phyloP scores from a whole-genome alignment of 1,284 basidiomycete genomes.

The Marasmius sp. region DNA sequence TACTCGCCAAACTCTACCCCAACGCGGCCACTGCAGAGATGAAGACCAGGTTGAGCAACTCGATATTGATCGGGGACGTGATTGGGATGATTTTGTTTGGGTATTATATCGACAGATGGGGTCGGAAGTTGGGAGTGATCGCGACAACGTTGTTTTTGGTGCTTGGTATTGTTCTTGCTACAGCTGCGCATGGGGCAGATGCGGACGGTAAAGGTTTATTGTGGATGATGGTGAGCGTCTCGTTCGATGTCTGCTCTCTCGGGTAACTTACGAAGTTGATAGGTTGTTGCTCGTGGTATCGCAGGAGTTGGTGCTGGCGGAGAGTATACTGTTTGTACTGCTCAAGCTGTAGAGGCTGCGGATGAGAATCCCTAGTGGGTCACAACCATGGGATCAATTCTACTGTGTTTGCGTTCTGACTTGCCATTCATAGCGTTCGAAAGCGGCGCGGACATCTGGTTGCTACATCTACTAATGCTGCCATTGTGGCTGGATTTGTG shows the following conservation, averaged over 20 bases:
- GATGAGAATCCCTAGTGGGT: slow-evolving; percentile 2
- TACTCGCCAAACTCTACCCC: slow-evolving; percentile 2
- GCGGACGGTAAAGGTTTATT: not conserved
- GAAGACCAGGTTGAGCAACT: slow-evolving; percentile 4
- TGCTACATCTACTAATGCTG: slow-evolving; percentile 1
- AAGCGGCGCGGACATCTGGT: not conserved
- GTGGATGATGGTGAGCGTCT: slow-evolving; percentile 4
- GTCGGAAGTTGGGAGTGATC: slow-evolving; percentile 1
- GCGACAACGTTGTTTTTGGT: slow-evolving; percentile 1
- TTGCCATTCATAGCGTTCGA: not conserved
- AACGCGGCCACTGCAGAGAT: not conserved
- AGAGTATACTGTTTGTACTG: slow-evolving; percentile 2
- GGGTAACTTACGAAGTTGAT: not conserved
- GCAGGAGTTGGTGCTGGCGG: slow-evolving; percentile 4
- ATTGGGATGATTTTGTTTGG: slow-evolving; percentile 8
- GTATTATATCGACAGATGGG: slow-evolving; percentile 7
- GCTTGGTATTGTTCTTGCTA: slow-evolving; percentile 5
- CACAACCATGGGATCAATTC: no score
- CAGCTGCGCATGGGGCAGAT: slow-evolving; percentile 3
- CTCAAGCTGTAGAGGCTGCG: slow-evolving; percentile 1
- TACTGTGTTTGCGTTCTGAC: not conserved
- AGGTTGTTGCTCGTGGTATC: not conserved
- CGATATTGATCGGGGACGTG: slow-evolving; percentile 6
- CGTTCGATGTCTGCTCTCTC: not conserved
- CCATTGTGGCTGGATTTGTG: slow-evolving; percentile 1